These are phyloP conservation scores for Terfezia claveryi DNA, from an alignment of 495 filamentous ascomycete species.

Conservation along the genomic window DNA sequence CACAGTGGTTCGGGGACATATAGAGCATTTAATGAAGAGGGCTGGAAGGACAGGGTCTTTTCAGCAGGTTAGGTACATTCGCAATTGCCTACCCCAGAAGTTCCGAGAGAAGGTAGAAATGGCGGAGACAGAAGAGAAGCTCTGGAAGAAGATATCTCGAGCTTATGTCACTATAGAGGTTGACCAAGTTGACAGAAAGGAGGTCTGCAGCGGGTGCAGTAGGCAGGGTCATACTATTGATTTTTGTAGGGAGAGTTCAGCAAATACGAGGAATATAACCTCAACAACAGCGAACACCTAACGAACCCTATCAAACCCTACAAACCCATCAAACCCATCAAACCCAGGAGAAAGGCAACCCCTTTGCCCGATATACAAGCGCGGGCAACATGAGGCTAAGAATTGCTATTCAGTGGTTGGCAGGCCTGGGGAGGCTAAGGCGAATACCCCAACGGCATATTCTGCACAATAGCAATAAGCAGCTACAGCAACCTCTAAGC, in stretches of 20 bases:
- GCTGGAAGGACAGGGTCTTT: no score
- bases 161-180: not conserved
- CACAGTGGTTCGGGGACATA: not conserved
- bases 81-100: no score
- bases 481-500: no score
- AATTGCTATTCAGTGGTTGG: not conserved
- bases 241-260: no score
- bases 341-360: not conserved
- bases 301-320: not conserved
- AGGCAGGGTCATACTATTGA: not conserved
- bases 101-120: not conserved
- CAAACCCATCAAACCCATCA: not conserved
- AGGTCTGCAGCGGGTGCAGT: not conserved
- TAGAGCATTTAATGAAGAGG: no score
- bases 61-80: no score
- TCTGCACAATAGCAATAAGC: no score
- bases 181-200: not conserved
- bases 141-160: not conserved
- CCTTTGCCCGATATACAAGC: not conserved
- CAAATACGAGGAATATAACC: no score
- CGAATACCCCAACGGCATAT: no score
- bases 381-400: not conserved
- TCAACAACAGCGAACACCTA: not conserved
- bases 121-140: not conserved
- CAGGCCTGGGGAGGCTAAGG: not conserved